phyloP scores from a whole-genome alignment of 495 filamentous ascomycete species.

The Neurospora sublineolata region DNA sequence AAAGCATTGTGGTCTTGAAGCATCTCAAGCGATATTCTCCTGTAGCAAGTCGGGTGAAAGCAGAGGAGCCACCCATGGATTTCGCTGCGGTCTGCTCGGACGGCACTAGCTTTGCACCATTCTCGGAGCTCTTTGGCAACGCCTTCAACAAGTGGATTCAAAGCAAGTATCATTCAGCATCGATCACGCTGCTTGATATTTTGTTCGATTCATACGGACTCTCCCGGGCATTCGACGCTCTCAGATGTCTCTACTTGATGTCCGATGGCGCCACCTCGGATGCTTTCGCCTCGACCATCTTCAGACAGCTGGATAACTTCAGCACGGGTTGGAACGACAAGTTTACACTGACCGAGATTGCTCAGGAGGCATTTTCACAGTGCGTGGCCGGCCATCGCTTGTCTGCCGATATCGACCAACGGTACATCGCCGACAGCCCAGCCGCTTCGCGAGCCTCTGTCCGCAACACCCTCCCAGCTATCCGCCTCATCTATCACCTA shows the following conservation, averaged over 20 bases:
- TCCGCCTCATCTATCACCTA: slow-evolving; percentile 51
- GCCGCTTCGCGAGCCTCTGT: slow-evolving; percentile 32
- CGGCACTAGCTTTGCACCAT: slow-evolving; percentile 47
- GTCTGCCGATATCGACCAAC: slow-evolving; percentile 38
- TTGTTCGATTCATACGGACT: slow-evolving; percentile 63
- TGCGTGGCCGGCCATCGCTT: slow-evolving; percentile 50
- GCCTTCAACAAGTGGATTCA: slow-evolving; percentile 64
- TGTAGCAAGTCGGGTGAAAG: slow-evolving; percentile 6
- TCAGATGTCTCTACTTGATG: slow-evolving; percentile 63
- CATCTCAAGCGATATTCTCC: slow-evolving; percentile 38
- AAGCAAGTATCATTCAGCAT: slow-evolving; percentile 56
- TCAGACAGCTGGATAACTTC: slow-evolving; percentile 62
- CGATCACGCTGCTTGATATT: slow-evolving; percentile 47
- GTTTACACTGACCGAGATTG: slow-evolving; percentile 69
- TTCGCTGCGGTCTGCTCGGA: slow-evolving; percentile 44
- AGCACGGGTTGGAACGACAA: slow-evolving; percentile 66
- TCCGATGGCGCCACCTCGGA: slow-evolving; percentile 54
- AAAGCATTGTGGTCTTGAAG: slow-evolving; percentile 73
- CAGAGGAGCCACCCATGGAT: slow-evolving; percentile 33
- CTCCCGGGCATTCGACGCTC: slow-evolving; percentile 49
- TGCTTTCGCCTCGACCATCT: slow-evolving; percentile 55
- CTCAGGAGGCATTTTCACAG: slow-evolving; percentile 53
- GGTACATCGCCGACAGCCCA: slow-evolving; percentile 18
- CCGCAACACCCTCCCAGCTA: slow-evolving; percentile 38
- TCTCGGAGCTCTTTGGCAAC: slow-evolving; percentile 57